Evolutionary conservation across 768 basidiomycete species (phyloP), one percentile per base, ranked within the genome.

Genomic region (Trametes meyenii): DNA sequence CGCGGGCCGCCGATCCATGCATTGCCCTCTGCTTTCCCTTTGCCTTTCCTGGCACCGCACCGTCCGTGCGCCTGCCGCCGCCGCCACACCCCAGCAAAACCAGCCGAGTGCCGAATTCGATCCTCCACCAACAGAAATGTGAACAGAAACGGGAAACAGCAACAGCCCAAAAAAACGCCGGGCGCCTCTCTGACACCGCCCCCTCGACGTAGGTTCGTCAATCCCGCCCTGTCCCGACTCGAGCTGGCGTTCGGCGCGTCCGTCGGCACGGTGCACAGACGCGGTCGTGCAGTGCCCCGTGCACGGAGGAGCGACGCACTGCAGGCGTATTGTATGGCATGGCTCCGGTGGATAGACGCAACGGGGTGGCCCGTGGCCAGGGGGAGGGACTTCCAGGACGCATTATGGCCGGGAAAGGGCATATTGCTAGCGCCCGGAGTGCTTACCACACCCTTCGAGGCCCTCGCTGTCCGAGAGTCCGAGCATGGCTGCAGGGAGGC

Each of bases 401-500:
- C 53, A 55, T 50, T 55, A 44, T 38, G 26, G 38, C 62, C 62
- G 56, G 51, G 62, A 58, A 63, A 24, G 62, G 62, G 14, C 62
- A 58, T 58, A 63, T 63, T 63, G 52, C 57, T 46, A 26, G 57
- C 62, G 62, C 62, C 40, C 36, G 52, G 17, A n/a, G 19, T 58
- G 61, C 43, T 62, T 58, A 62, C 56, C 43, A 42, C 56, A 58
- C 29, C 52, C 50, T 58, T 62, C 61, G 55, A 50, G 48, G 50
- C 36, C 44, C 17, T 57, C 55, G 55, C 55, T 35, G 54, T 44
- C 51, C 48, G 60, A 45, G 14, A 5, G 36, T 60, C 58, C 58
- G 58, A 60, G 29, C 29, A 33, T 40, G n/a, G n/a, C n/a, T n/a
- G n/a, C n/a, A n/a, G n/a, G n/a, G n/a, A n/a, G 48, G 56, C 49